phyloP scores from a whole-genome alignment of 2,329 filamentous ascomycete species.

The Xylaria polymorpha region DNA sequence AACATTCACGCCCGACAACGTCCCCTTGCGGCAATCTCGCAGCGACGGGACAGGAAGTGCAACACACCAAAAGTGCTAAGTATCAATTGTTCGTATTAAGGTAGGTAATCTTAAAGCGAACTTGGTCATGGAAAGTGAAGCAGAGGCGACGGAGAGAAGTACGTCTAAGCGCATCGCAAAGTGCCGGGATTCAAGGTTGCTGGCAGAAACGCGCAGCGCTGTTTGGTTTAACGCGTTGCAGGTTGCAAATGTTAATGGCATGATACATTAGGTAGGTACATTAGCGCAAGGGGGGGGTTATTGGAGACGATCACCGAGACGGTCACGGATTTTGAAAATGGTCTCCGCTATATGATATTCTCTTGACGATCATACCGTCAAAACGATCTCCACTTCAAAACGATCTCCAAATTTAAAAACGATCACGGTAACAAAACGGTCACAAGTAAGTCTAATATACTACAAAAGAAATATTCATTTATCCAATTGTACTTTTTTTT shows the following conservation, averaged over 20 bases:
- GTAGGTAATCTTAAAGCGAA: background rate
- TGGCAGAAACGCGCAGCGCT: conserved; percentile 33
- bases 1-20: conserved; percentile 14
- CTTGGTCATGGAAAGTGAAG: conserved; percentile 1
- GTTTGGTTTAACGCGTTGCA: conserved; percentile 36
- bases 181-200: background rate
- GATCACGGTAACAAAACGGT: too few relatives aligned
- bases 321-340: too few relatives aligned
- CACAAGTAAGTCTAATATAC: too few relatives aligned
- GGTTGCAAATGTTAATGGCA: background rate
- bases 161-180: background rate
- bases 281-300: too few relatives aligned
- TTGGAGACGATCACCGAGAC: too few relatives aligned
- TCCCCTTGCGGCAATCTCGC: conserved; percentile 5
- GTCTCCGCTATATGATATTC: too few relatives aligned
- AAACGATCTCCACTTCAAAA: too few relatives aligned
- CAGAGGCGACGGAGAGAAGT: background rate
- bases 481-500: too few relatives aligned
- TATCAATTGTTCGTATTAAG: background rate
- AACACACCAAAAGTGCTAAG: conserved; percentile 6
- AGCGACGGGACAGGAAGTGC: background rate
- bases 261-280: too few relatives aligned
- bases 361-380: too few relatives aligned
- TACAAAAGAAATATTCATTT: too few relatives aligned
- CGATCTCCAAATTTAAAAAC: too few relatives aligned